Percentiles rank a stretch among this genome's conserved stretches.
Evolutionary conservation across 768 basidiomycete species (phyloP).

Genomic region (Boletus patriciae): DNA sequence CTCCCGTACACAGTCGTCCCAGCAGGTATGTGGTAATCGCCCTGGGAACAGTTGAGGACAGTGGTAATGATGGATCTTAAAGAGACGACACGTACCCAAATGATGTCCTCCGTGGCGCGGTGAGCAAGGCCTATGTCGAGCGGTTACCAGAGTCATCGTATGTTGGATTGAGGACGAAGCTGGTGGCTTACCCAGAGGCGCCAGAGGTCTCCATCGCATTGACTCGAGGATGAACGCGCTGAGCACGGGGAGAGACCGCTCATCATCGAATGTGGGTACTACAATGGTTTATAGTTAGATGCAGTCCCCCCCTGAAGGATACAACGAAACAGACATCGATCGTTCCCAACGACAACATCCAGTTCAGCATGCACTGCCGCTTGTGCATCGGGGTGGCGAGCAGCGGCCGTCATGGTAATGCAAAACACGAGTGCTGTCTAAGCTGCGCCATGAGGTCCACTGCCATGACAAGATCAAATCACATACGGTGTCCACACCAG

Average conservation of each 20-base stretch:
- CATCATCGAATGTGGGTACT: constrained; percentile 40
- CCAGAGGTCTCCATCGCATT: constrained; percentile 36
- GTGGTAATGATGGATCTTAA: background rate
- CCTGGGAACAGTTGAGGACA: constrained; percentile 2
- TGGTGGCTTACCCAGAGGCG: constrained; percentile 17
- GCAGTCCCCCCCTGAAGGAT: background rate
- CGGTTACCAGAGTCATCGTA: background rate
- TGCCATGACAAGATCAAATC: background rate
- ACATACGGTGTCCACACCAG: constrained; percentile 51
- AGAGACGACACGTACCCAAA: constrained; percentile 9
- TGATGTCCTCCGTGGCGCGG: constrained; percentile 18
- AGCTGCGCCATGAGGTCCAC: background rate
- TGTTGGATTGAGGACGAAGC: background rate
- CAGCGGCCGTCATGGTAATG: constrained; percentile 48
- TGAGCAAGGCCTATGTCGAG: constrained; percentile 6
- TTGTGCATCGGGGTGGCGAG: constrained; percentile 49
- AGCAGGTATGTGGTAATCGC: constrained; percentile 18
- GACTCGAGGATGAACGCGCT: constrained; percentile 37
- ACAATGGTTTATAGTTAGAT: background rate
- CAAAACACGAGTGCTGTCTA: constrained; percentile 51
- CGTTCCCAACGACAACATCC: constrained; percentile 46
- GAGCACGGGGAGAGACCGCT: constrained; percentile 29
- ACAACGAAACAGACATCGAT: constrained; percentile 5
- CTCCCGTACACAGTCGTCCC: constrained; percentile 19
- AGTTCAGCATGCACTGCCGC: constrained; percentile 51